Conservation (phyloP, 345 rosid species). For the thale cress (Arabidopsis thaliana) region TAIR10.1 NC_003075.7:9536501-9537000, state of each 20-base stretch:
- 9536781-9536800: conserved; percentile 21
- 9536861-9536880: background rate
- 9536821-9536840: conserved; percentile 59
- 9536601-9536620: conserved; percentile 34
- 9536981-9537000: no score
- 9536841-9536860: conserved; percentile 47
- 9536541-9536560: background rate
- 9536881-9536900: no score
- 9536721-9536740: conserved; percentile 20
- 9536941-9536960: no score
- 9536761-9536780: background rate
- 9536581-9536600: background rate
- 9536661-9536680: background rate
- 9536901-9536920: no score
- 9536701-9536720: conserved; percentile 38
- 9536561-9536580: background rate
- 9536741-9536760: background rate
- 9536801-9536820: conserved; percentile 4
- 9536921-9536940: no score
- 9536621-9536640: conserved; percentile 6
- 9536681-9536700: conserved; percentile 40
- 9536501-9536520: background rate
- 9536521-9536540: background rate
- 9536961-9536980: no score
- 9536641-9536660: background rate